Percentiles rank a stretch among this genome's conserved stretches.
Evolutionary conservation across 2,329 filamentous ascomycete species (phyloP).

Genomic region (Cercospora sesami): DNA sequence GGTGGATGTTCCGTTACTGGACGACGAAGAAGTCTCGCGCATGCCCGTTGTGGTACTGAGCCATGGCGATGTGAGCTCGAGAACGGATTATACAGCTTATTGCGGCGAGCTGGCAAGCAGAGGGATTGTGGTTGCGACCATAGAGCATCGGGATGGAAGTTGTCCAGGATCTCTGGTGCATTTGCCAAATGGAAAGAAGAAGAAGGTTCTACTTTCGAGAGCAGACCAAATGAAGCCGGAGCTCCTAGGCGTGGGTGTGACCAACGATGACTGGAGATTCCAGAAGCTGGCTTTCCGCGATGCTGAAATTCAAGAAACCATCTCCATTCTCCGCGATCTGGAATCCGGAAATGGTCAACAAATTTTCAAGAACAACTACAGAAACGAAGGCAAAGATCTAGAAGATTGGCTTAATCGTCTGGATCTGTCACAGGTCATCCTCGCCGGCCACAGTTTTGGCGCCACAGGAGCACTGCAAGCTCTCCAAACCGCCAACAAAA

Average conservation of each 20-base stretch:
- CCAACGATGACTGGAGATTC: constrained; percentile 27
- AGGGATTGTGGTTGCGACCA: constrained; percentile 45
- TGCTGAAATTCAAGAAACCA: constrained; percentile 47
- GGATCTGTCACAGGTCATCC: constrained; percentile 54
- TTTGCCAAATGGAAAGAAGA: constrained; percentile 36
- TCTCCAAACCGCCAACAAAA: constrained; percentile 50
- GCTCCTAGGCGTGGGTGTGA: constrained; percentile 15
- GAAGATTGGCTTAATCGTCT: constrained; percentile 54
- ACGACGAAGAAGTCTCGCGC: constrained; percentile 10
- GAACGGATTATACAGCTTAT: constrained; percentile 47
- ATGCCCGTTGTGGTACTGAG: constrained; percentile 46
- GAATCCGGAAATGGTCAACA: constrained; percentile 38
- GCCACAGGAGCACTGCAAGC: constrained; percentile 63
- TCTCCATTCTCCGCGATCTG: constrained; percentile 41
- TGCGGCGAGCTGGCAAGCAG: constrained; percentile 47
- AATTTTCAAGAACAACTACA: constrained; percentile 46
- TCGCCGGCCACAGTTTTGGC: constrained; percentile 65
- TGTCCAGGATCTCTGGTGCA: constrained; percentile 45
- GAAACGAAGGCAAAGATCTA: constrained; percentile 49
- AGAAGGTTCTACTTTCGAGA: constrained; percentile 41
- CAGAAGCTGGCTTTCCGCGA: constrained; percentile 43
- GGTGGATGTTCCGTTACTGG: constrained; percentile 39
- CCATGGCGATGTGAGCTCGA: constrained; percentile 47
- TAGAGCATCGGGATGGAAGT: constrained; percentile 49
- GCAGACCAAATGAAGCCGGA: constrained; percentile 37